phyloP scores from a whole-genome alignment of 202 grass and related monocot genomes.

The Elaeis oleifera region DNA sequence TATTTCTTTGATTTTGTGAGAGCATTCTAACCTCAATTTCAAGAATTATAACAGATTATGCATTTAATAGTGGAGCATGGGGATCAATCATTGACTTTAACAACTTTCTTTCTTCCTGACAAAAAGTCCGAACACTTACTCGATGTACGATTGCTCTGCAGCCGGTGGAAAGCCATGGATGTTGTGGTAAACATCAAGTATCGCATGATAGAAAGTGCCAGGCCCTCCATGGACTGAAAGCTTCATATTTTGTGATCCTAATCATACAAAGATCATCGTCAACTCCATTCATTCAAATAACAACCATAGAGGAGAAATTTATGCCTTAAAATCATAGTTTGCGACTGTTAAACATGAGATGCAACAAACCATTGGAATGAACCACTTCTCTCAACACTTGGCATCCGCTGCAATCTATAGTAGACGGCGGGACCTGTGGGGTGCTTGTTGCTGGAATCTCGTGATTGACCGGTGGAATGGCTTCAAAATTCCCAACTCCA shows the following conservation, averaged over 20 bases:
- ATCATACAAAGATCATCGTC: neutral
- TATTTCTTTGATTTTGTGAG: too few species aligned
- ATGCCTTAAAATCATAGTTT: too few species aligned
- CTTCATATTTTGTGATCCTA: conserved; percentile 11
- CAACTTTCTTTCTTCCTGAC: too few species aligned
- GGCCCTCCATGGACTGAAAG: conserved; percentile 26
- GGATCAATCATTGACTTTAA: too few species aligned
- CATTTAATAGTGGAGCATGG: too few species aligned
- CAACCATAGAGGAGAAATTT: neutral
- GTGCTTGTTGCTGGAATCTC: neutral
- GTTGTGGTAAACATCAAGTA: conserved; percentile 23
- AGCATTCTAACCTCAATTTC: too few species aligned
- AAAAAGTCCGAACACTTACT: conserved; percentile 3
- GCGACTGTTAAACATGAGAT: too few species aligned
- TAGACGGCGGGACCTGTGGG: neutral
- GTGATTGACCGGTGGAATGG: too few species aligned
- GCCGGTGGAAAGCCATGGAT: conserved; percentile 1
- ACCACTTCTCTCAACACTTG: conserved; percentile 17
- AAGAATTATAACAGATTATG: too few species aligned
- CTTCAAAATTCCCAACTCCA: neutral
- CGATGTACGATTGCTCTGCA: conserved; percentile 20
- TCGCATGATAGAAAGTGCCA: conserved; percentile 32
- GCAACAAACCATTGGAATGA: conserved; percentile 17
- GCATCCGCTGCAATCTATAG: conserved; percentile 18
- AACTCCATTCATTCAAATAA: too few species aligned